Base-by-base conservation (phyloP, 495 filamentous ascomycete genomes). In the Penicillium tannophilum region DNA sequence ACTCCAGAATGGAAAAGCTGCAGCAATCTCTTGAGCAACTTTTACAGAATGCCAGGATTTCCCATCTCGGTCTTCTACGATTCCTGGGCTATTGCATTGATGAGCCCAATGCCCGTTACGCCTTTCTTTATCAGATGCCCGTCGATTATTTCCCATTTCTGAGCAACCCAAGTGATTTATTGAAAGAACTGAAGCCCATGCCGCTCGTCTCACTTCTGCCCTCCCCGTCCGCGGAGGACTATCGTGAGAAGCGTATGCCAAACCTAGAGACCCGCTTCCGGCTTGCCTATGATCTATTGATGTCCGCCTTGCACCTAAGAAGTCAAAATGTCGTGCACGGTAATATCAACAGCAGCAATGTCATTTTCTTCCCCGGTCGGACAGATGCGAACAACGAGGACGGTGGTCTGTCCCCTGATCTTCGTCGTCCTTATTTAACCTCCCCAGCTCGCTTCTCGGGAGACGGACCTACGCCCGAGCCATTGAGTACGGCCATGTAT, bases 71-170 rank as follows among this genome's bases (percentile, higher is more conserved):
- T 3, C 82, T 90, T 0, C 82, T 93, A 76, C 83, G 82, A 43
- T 82, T 95, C 56, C 69, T 95, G 26, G 92, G 90, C n/a, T 97
- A 92, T 69, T 90, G 89, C 61, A 84, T 93, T 67, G 91, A 96
- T 69, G 83, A 90, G 63, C 80, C 82, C 7, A 82, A 90, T 67
- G 87, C 89, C 11, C 83, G 91, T 9, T 88, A 91, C 68, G 92
- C 90, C 23, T 80, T 97, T 47, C 82, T 97, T 50, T 97, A 92
- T 64, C 86, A 90, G 53, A 86, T 96, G 65, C 92, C 92, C 0
- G 78, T 84, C 8, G 83, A 77, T 64, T 79, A 77, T 59, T 75
- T 76, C 54, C 76, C 76, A 2, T 79, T 77, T 53, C 63, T 80
- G 23, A 72, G 66, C 49, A 78, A 79, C 41, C 78, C 76, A 1